Base-by-base conservation (phyloP, 163 green algal species). In the Volvox carteri region DNA sequence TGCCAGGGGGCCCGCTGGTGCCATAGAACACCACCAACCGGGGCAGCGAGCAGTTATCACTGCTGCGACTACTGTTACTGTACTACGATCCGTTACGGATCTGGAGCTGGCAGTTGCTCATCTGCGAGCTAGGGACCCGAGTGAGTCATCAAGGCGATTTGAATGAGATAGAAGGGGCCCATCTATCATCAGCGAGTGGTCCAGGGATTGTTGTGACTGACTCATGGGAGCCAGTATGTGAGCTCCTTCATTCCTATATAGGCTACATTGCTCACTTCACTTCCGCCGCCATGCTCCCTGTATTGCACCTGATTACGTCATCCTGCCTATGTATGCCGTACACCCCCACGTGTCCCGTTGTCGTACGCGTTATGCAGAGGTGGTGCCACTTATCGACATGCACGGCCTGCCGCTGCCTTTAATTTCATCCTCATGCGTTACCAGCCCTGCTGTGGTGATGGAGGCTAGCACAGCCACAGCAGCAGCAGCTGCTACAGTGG, bases 31-130 rank as follows among this genome's bases (percentile, higher is more conserved):
- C n/a, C n/a, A n/a, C n/a, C n/a, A n/a, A n/a, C n/a, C n/a, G n/a
- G n/a, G n/a, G n/a, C n/a, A n/a, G n/a, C n/a, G n/a, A n/a, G n/a
- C n/a, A n/a, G n/a, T n/a, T n/a, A n/a, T n/a, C n/a, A n/a, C n/a
- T n/a, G n/a, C n/a, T n/a, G n/a, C n/a, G 56, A 5, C 56, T 25
- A 19, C 33, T 33, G 33, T 14, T 21, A 37, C 44, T 16, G 79
- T 70, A 33, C 81, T 87, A 33, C 65, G 65, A 3, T 56, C 33
- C 30, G 33, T 72, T n/a, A n/a, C 81, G 5, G 81, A 87, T 56
- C 46, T 87, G 33, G 81, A 79, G 65, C 35, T 73, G 33, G 81
- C 81, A 33, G 81, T 87, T 18, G 65, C 81, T 6, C 65, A 87
- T 44, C 65, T 87, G 46, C 65, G 81, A 2, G 48, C 18, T 4